These are phyloP conservation scores for Phytopythium vexans DNA, from an alignment of 352 stramenopile species.

Conservation along the genomic window DNA sequence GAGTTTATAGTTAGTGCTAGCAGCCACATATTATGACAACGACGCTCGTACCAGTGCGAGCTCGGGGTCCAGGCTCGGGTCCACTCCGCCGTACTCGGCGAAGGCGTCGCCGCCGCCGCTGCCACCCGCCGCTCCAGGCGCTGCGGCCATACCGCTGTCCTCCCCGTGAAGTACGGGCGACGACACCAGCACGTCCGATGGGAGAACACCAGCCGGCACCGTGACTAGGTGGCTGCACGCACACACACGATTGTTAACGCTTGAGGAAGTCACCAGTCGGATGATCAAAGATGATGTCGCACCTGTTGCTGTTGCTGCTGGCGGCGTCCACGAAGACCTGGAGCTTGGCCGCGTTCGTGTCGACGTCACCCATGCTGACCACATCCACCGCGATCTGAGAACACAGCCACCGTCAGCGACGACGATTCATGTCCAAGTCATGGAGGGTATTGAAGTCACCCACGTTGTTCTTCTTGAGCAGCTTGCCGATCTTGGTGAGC, in stretches of 20 bases:
- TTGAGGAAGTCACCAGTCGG: not conserved
- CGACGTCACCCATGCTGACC: constrained; percentile 96
- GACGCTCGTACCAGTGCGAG: constrained; percentile 91
- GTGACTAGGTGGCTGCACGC: constrained; percentile 91
- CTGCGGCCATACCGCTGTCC: constrained; percentile 52
- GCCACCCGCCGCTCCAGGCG: constrained; percentile 22
- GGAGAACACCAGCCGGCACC: constrained; percentile 95
- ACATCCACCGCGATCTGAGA: constrained; percentile 95
- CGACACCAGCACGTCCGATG: constrained; percentile 96
- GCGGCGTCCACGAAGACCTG: constrained; percentile 90
- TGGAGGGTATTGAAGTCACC: constrained; percentile 1
- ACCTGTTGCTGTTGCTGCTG: constrained; percentile 92
- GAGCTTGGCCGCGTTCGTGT: constrained; percentile 86
- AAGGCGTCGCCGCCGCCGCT: constrained; percentile 69
- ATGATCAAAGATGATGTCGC: not conserved
- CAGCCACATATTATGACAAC: not conserved
- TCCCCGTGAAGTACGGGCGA: constrained; percentile 93
- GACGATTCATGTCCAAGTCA: not conserved
- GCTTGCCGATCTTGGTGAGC: constrained; percentile 95
- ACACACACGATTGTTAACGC: constrained; percentile 1
- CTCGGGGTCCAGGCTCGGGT: constrained; percentile 98
- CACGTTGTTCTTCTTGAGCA: constrained; percentile 99
- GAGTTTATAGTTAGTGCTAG: constrained; percentile 8
- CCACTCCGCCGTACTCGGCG: constrained; percentile 94
- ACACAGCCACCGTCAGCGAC: constrained; percentile 1